Base-by-base conservation (phyloP, 495 filamentous ascomycete genomes). In the Chaetomium cochliodes region DNA sequence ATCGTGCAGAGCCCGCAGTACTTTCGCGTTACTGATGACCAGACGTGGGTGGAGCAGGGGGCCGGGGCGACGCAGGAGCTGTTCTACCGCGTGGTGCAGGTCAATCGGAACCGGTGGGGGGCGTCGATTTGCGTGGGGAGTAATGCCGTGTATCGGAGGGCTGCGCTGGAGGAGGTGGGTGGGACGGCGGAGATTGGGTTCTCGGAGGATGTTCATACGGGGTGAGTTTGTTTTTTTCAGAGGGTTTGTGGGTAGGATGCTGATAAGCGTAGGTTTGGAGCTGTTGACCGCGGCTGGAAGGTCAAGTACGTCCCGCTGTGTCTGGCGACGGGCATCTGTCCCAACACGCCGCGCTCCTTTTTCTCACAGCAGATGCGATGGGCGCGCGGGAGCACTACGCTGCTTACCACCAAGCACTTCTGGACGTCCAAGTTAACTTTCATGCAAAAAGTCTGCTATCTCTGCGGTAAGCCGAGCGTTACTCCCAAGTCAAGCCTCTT, bases 301-400 rank as follows among this genome's bases (percentile, higher is more conserved):
- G 72, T 74, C 69, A 73, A 73, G 59, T 74, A 74, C 30, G 65
- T 74, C 2, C 72, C 72, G 41, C 60, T 74, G 12, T 73, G 71
- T 26, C 57, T 74, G 67, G 72, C 72, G 18, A 47, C n/a, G 44
- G 44, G 44, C 18, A 47, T 47, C 44, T 47, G 44, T 60, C 72
- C 72, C 16, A 74, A 74, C 62, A 74, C 72, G 5, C 72, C 72
- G 3, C 66, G 72, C 9, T 73, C 72, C 3, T 74, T 74, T 60
- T 74, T 74, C 60, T 73, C 70, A 12, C 72, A 74, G 67, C 72
- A 74, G 63, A 74, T 74, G 72, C 72, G 72, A 41, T 74, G 72
- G 72, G 72, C 72, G 11, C 60, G 72, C 39, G 72, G 72, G 13
- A 70, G 67, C 64, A 74, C 72, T 0, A 74, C 71, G 26, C 67